A percentile compares a stretch with the other conserved stretches of the same genome.
Conservation (phyloP, 305 asterid species). For the Plantago coronopus region DNA sequence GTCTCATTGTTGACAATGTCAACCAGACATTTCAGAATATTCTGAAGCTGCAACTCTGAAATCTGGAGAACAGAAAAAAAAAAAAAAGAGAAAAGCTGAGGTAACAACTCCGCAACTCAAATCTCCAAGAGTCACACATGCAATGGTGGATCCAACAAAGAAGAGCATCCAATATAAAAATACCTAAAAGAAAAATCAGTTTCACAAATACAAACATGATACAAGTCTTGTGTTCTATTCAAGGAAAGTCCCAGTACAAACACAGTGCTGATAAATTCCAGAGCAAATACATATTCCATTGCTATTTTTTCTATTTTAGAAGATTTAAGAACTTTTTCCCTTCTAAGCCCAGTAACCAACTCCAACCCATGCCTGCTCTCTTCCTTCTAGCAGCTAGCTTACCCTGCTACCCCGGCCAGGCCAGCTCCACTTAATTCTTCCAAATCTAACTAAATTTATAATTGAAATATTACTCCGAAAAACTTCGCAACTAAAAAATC, state of each 20-base stretch:
- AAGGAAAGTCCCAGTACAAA: background rate
- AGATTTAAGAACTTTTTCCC: background rate
- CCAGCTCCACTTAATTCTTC: background rate
- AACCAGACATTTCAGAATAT: slow-evolving; percentile 69
- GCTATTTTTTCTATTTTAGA: background rate
- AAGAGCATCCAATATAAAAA: slow-evolving; percentile 8
- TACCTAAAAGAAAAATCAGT: slow-evolving; percentile 7
- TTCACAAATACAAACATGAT: slow-evolving; percentile 15
- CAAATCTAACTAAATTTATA: too few relatives aligned
- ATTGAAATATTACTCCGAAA: too few relatives aligned
- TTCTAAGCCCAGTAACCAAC: background rate
- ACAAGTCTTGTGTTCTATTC: background rate
- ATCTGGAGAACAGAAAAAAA: slow-evolving; percentile 48
- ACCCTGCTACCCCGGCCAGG: background rate
- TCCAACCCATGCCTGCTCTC: background rate
- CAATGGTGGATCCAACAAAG: slow-evolving; percentile 2
- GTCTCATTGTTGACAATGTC: slow-evolving; percentile 65
- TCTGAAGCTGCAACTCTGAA: slow-evolving; percentile 66
- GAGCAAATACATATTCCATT: background rate
- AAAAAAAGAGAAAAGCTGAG: slow-evolving; percentile 20
- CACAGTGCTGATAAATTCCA: background rate
- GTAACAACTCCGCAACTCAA: slow-evolving; percentile 21
- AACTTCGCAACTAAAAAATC: too few relatives aligned
- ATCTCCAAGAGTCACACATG: slow-evolving; percentile 13
- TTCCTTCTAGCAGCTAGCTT: background rate